Percentiles rank a stretch among this genome's conserved stretches.
These are phyloP conservation scores for Leptographium lundbergii DNA, from an alignment of 2,329 filamentous ascomycete genomes.

Conservation along the genomic window DNA sequence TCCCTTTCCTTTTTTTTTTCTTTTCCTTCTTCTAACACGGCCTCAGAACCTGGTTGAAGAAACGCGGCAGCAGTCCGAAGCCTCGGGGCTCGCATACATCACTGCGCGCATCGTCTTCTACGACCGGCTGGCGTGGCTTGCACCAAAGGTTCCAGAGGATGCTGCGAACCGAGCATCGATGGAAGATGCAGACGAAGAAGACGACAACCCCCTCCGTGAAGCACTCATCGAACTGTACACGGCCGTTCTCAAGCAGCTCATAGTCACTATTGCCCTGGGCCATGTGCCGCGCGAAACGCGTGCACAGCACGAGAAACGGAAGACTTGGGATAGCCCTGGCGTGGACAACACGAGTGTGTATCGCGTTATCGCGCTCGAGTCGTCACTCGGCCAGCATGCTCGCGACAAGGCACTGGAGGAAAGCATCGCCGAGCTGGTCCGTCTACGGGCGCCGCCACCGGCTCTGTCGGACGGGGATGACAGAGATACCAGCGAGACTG, in stretches of 20 bases:
- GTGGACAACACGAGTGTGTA: background rate
- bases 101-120: conserved; percentile 1
- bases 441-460: background rate
- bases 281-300: conserved; percentile 1
- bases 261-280: background rate
- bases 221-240: background rate
- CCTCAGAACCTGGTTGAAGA: background rate
- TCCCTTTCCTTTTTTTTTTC: background rate
- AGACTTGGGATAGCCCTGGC: background rate
- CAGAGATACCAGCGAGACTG: background rate
- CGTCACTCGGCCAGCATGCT: background rate
- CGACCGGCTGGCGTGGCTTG: conserved; percentile 2
- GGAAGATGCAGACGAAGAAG: background rate
- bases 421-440: conserved; percentile 2
- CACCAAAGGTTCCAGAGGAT: background rate
- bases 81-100: conserved; percentile 4
- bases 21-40: background rate
- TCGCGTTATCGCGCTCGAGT: conserved; percentile 1
- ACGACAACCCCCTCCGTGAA: background rate
- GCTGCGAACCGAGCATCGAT: background rate
- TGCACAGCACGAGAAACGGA: background rate
- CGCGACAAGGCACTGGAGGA: conserved; percentile 1
- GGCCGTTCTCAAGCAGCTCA: conserved; percentile 2
- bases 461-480: background rate
- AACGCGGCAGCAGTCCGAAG: background rate